Evolutionary conservation across 306 rosid species (phyloP).

Genomic region (Quercus bicolor): DNA sequence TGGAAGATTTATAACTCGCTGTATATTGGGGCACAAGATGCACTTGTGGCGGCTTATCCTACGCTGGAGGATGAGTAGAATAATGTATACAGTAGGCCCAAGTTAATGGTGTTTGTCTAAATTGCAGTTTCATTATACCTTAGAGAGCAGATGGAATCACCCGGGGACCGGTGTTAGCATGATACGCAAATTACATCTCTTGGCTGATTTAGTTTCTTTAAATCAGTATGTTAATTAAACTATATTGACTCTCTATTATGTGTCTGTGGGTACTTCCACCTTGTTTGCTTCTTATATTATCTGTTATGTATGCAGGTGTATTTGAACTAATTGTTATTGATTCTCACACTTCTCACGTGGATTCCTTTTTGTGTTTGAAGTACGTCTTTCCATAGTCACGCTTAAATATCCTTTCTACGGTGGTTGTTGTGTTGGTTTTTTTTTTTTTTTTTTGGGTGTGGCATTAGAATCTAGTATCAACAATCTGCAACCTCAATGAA

Average conservation of each 20-base stretch:
- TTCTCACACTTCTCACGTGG: not conserved
- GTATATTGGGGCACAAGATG: conserved; percentile 73
- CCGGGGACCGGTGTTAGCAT: not conserved
- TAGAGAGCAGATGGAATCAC: not conserved
- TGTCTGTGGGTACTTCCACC: not conserved
- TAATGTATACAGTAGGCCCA: conserved; percentile 56
- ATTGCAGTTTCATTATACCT: not conserved
- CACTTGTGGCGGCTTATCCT: conserved; percentile 71
- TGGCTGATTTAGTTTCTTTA: not conserved
- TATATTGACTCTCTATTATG: not conserved
- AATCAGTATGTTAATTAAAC: not conserved
- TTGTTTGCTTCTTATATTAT: not conserved
- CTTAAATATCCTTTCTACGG: too few relatives aligned
- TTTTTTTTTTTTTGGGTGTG: too few relatives aligned
- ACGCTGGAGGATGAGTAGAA: conserved; percentile 56
- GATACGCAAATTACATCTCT: not conserved
- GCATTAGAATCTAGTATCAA: too few relatives aligned
- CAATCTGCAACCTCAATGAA: too few relatives aligned
- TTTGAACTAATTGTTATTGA: not conserved
- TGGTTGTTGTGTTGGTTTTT: too few relatives aligned
- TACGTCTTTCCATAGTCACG: too few relatives aligned
- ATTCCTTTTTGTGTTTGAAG: not conserved
- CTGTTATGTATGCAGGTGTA: not conserved
- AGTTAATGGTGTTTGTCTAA: conserved; percentile 56
- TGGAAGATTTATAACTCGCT: conserved; percentile 74